Evolutionary conservation across 495 filamentous ascomycete species (phyloP), one percentile per base, ranked within the genome.

Genomic region (Durotheca rogersii): DNA sequence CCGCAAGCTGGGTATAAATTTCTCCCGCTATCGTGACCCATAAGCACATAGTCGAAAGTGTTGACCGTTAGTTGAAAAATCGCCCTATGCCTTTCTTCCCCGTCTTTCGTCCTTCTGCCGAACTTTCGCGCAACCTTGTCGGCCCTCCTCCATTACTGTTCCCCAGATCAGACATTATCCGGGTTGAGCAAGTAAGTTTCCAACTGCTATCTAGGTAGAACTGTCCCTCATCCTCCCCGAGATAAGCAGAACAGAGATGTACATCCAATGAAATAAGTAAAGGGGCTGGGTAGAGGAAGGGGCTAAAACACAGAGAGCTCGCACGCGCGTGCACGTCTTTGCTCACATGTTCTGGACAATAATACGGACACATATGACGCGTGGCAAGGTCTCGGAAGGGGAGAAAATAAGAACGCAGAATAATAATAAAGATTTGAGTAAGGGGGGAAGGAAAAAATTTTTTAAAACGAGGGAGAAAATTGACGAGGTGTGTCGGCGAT

Each of bases 401-500:
- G 18, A 12, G 39, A 39, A 44, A 43, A 46, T 44, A 50, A 46
- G 19, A 56, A 51, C 29, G 7, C 38, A 35, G 34, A 45, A 43
- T 18, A 34, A 47, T 45, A 56, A 35, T 41, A 56, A 42, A 54
- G 44, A 14, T 21, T 35, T 33, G 46, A 44, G 46, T 45, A 39
- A 44, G 16, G 37, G 47, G n/a, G n/a, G n/a, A n/a, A n/a, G n/a
- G n/a, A n/a, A n/a, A n/a, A n/a, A n/a, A n/a, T n/a, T n/a, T n/a
- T n/a, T n/a, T 36, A 56, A 33, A 46, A 56, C 33, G 51, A 18
- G 7, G 18, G 47, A 49, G 45, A 51, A 43, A 60, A 32, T 44
- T 53, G 56, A 62, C 49, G 48, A 38, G 42, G 42, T 46, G 54
- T 58, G 56, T 54, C 55, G 50, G 56, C 55, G 62, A 68, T 62